Percentiles rank a stretch among this genome's conserved stretches.
Conservation (phyloP, 148 eudicot genomes). For the Heliosperma pusillum region DNA sequence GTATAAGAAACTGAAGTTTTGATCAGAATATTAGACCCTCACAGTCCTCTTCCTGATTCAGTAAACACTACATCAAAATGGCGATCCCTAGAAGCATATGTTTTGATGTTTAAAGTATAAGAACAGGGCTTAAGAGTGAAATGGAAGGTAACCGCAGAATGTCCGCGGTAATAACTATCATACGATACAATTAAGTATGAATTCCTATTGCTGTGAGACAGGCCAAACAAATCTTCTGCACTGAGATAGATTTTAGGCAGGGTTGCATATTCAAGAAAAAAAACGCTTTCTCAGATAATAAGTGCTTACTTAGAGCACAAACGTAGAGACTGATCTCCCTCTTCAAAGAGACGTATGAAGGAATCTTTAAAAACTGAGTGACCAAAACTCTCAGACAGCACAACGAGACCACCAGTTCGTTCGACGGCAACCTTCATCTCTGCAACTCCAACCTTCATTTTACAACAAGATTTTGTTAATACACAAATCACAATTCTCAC, state of each 20-base stretch:
- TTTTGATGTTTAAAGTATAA: too few relatives aligned
- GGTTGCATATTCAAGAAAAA: not conserved
- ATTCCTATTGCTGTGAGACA: not conserved
- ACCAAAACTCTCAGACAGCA: conserved; percentile 92
- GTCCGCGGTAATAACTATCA: not conserved
- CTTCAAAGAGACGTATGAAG: conserved; percentile 79
- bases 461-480: conserved; percentile 5
- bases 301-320: conserved; percentile 79
- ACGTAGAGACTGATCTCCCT: conserved; percentile 82
- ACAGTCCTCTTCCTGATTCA: too few relatives aligned
- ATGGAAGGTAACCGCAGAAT: too few relatives aligned
- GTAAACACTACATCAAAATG: too few relatives aligned
- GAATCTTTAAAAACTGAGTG: conserved; percentile 95
- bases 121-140: too few relatives aligned
- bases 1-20: too few relatives aligned
- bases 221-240: not conserved
- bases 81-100: too few relatives aligned
- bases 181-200: not conserved
- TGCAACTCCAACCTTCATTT: conserved; percentile 86
- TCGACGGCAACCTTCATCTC: conserved; percentile 98
- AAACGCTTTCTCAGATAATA: conserved; percentile 7
- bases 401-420: conserved; percentile 94
- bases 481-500: not conserved
- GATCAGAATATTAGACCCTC: too few relatives aligned
- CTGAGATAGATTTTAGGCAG: not conserved